Conservation (phyloP, 169 alveolate genomes). For the Babesia ovis region DNA sequence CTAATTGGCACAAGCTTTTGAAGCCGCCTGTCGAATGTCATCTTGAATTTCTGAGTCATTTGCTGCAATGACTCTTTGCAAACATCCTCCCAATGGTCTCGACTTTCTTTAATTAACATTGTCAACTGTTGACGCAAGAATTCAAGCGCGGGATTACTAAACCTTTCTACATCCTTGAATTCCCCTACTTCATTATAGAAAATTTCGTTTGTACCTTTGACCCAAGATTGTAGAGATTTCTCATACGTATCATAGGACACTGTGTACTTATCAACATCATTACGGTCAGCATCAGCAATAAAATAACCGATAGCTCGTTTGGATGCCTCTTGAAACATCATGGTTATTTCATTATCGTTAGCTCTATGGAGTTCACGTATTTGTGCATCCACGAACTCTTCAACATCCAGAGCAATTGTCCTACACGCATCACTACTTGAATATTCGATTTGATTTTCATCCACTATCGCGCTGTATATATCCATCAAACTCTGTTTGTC, state of each 20-base stretch:
- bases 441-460: constrained; percentile 5
- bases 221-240: constrained; percentile 1
- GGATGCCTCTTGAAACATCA: constrained; percentile 27
- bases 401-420: background rate
- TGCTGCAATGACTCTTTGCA: constrained; percentile 1
- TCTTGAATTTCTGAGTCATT: background rate
- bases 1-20: constrained; percentile 15
- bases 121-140: constrained; percentile 16
- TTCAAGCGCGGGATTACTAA: background rate
- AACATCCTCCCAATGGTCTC: constrained; percentile 39
- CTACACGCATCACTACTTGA: constrained; percentile 24
- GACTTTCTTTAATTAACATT: constrained; percentile 6
- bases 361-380: constrained; percentile 17
- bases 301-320: constrained; percentile 8
- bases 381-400: background rate
- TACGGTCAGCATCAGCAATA: constrained; percentile 24
- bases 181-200: constrained; percentile 40
- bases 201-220: constrained; percentile 5
- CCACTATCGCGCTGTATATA: constrained; percentile 3
- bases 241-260: constrained; percentile 10
- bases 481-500: background rate
- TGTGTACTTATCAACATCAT: constrained; percentile 26
- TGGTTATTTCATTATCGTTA: constrained; percentile 25
- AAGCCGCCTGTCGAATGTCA: constrained; percentile 8
- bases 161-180: constrained; percentile 28